Conservation (phyloP, 1,284 basidiomycete species). For the Coniophora puteana region DNA sequence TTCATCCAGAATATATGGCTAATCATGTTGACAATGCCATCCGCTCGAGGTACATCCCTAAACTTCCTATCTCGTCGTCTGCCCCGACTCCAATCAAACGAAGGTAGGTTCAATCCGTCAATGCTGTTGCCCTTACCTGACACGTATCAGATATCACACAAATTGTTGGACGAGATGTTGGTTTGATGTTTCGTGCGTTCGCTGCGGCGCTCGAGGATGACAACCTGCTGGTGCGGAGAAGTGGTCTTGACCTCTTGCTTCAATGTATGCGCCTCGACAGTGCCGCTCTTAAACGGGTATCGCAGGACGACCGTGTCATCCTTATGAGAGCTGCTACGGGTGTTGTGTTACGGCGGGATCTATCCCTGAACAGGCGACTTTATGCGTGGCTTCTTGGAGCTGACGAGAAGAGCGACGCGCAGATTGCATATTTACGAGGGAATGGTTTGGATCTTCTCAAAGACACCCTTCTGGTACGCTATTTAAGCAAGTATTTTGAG, state of each 20-base stretch:
- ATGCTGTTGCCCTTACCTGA: slow-evolving; percentile 6
- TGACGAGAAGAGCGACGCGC: slow-evolving; percentile 71
- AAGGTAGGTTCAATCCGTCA: slow-evolving; percentile 44
- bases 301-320: slow-evolving; percentile 64
- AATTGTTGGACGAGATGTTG: slow-evolving; percentile 83
- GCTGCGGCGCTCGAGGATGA: slow-evolving; percentile 87
- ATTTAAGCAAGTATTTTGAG: not conserved
- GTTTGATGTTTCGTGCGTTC: slow-evolving; percentile 91
- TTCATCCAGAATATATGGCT: slow-evolving; percentile 97
- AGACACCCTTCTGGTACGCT: slow-evolving; percentile 61
- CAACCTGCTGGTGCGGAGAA: slow-evolving; percentile 82
- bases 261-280: slow-evolving; percentile 76
- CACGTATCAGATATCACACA: slow-evolving; percentile 56
- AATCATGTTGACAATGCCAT: slow-evolving; percentile 86
- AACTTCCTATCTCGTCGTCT: slow-evolving; percentile 84
- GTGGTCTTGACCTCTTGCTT: slow-evolving; percentile 78
- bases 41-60: slow-evolving; percentile 81
- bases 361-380: slow-evolving; percentile 89
- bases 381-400: slow-evolving; percentile 92
- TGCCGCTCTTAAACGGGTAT: slow-evolving; percentile 60
- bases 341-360: slow-evolving; percentile 88
- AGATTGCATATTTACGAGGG: slow-evolving; percentile 66
- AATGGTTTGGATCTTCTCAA: slow-evolving; percentile 70
- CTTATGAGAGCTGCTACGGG: slow-evolving; percentile 76
- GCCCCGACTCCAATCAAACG: slow-evolving; percentile 62